Evolutionary conservation across 495 filamentous ascomycete genomes (phyloP).

Genomic region (Lophiostoma macrostomum): DNA sequence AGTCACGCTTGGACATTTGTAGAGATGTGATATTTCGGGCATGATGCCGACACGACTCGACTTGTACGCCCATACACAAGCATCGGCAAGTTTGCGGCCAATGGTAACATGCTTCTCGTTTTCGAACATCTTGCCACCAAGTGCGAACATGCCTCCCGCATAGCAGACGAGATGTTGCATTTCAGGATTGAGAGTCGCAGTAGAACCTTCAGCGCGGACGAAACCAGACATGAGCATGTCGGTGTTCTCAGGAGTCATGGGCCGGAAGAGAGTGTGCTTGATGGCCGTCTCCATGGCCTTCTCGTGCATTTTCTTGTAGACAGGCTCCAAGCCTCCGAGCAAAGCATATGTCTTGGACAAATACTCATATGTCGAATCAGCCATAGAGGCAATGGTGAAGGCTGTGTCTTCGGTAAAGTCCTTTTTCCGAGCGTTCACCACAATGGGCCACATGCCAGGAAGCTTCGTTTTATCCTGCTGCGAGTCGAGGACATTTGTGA

Average conservation of each 20-base stretch:
- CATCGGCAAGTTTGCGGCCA: slow-evolving; percentile 56
- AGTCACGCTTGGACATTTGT: slow-evolving; percentile 44
- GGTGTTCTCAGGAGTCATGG: slow-evolving; percentile 40
- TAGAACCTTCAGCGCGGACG: slow-evolving; percentile 28
- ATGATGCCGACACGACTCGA: slow-evolving; percentile 56
- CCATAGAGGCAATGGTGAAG: slow-evolving; percentile 42
- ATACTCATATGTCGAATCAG: slow-evolving; percentile 44
- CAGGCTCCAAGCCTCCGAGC: slow-evolving; percentile 37
- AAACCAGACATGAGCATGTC: slow-evolving; percentile 41
- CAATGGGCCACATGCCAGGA: slow-evolving; percentile 44
- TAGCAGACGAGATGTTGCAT: slow-evolving; percentile 62
- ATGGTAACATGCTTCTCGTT: slow-evolving; percentile 53
- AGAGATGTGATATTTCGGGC: slow-evolving; percentile 57
- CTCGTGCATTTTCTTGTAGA: slow-evolving; percentile 37
- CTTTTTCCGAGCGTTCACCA: slow-evolving; percentile 40
- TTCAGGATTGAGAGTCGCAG: slow-evolving; percentile 38
- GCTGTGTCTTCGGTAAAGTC: slow-evolving; percentile 43
- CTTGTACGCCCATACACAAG: slow-evolving; percentile 62
- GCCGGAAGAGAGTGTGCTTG: slow-evolving; percentile 39
- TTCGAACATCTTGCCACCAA: slow-evolving; percentile 60
- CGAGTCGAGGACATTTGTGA: slow-evolving; percentile 35
- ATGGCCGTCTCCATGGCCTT: slow-evolving; percentile 38
- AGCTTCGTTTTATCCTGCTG: slow-evolving; percentile 41
- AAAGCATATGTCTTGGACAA: slow-evolving; percentile 51
- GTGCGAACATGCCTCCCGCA: slow-evolving; percentile 60